Conservation (phyloP, 768 basidiomycete species). For the Cytidiella melzeri region DNA sequence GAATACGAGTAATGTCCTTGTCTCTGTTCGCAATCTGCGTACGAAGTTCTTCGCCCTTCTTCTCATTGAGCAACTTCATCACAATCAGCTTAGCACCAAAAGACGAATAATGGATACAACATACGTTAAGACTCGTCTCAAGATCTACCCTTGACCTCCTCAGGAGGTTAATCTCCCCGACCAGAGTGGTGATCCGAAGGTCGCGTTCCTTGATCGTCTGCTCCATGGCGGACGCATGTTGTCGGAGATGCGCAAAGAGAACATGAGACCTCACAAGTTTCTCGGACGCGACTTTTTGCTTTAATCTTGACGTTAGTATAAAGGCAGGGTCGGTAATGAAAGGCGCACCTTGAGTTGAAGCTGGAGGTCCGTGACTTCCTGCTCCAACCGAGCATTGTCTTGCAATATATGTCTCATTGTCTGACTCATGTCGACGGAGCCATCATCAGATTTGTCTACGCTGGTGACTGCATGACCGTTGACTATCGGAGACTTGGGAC, state of each 20-base stretch:
- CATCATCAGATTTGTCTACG: neutral
- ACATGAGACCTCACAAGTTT: conserved; percentile 41
- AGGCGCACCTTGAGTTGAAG: neutral
- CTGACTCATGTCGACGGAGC: neutral
- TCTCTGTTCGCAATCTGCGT: conserved; percentile 57
- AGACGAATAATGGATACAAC: neutral
- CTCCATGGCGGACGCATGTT: conserved; percentile 46
- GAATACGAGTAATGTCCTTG: conserved; percentile 57
- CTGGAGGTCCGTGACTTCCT: neutral
- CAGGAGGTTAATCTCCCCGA: conserved; percentile 38
- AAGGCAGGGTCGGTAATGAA: neutral
- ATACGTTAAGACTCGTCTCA: conserved; percentile 10
- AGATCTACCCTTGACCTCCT: conserved; percentile 19
- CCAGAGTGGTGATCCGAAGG: conserved; percentile 34
- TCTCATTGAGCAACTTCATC: conserved; percentile 35
- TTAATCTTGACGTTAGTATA: neutral
- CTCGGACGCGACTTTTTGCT: conserved; percentile 32
- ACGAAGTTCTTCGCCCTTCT: conserved; percentile 59
- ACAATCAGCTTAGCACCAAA: neutral
- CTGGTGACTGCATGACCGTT: neutral
- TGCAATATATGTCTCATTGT: neutral
- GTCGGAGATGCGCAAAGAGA: conserved; percentile 51
- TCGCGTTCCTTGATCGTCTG: conserved; percentile 34
- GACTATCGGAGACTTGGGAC: neutral
- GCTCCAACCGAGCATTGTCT: neutral